phyloP scores from a whole-genome alignment of 345 rosid genomes.

The Murraya koenigii region DNA sequence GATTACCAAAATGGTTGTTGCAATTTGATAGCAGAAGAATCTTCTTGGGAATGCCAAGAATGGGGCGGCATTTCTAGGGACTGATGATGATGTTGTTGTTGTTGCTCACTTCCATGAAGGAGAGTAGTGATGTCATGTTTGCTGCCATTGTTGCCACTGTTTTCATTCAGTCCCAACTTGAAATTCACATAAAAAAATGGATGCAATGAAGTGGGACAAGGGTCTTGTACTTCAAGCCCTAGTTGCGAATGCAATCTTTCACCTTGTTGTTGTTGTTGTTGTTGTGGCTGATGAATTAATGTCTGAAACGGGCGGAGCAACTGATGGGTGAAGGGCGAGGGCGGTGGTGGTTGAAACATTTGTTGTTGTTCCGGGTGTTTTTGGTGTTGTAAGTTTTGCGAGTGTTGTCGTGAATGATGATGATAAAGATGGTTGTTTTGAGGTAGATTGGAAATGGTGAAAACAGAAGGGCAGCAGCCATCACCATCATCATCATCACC shows the following conservation, averaged over 20 bases:
- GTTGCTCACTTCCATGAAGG: slow-evolving; percentile 12
- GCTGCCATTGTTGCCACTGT: slow-evolving; percentile 13
- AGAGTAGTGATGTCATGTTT: slow-evolving; percentile 11
- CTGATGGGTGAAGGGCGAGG: slow-evolving; percentile 15
- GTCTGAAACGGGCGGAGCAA: slow-evolving; percentile 27
- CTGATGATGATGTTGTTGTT: neutral
- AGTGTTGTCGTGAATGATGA: neutral
- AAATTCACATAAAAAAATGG: slow-evolving; percentile 22
- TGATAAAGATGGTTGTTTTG: slow-evolving; percentile 16
- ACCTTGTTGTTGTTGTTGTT: neutral
- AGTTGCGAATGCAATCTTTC: slow-evolving; percentile 8
- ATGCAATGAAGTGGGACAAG: neutral
- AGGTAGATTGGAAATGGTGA: slow-evolving; percentile 22
- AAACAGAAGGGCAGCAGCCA: slow-evolving; percentile 18
- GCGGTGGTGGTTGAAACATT: neutral
- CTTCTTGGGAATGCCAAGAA: slow-evolving; percentile 36
- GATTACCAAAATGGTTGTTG: slow-evolving; percentile 37
- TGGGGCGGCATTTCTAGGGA: slow-evolving; percentile 20
- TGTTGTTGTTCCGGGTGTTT: slow-evolving; percentile 10
- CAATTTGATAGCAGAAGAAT: slow-evolving; percentile 28
- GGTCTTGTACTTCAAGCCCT: neutral
- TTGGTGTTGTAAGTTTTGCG: neutral
- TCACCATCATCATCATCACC: neutral
- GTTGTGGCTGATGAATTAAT: slow-evolving; percentile 13
- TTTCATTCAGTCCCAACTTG: slow-evolving; percentile 35